Base-by-base conservation (phyloP, 306 rosid species). In the Gillenia trifoliata region DNA sequence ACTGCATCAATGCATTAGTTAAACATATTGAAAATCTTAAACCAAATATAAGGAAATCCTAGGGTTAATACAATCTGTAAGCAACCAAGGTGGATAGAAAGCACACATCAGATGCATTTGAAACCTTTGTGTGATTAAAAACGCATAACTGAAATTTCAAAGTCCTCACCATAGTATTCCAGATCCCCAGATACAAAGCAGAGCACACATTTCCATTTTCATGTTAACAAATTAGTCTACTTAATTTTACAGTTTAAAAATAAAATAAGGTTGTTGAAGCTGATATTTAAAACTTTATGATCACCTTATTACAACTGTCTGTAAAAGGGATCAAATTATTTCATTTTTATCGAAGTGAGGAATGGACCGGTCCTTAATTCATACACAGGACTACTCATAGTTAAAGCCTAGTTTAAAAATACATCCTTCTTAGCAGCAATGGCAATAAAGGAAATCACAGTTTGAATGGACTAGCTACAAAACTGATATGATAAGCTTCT, bases 1-100 rank as follows among this genome's bases (percentile, higher is more conserved):
- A 89, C 99, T 92, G 97, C 83, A 77, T 54, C 20, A 66, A 79
- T 23, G 68, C 78, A 87, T 78, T 78, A 74, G 55, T 80, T 47
- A 80, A 75, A 71, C 66, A 56, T 68, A 23, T 54, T 64, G 78
- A 63, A 60, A 79, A 70, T 73, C 72, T 74, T 55, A 70, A 70
- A 80, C 36, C 64, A 78, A 59, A 63, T 11, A 78, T 17, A 31
- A 71, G 64, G 72, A 33, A 68, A 56, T 30, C 69, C 43, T 29
- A 0, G 57, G 16, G 29, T 59, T 4, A 26, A 25, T 11, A 45
- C 4, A 31, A 50, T 78, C 67, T n/a, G 16, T 38, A 40, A 68
- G 43, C 40, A 77, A 68, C 5, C 50, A 68, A 55, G 7, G 33
- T 28, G 19, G 41, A 45, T 34, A 52, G 36, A 56, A 71, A 11